Base-by-base conservation (phyloP, 2,329 filamentous ascomycete species). In the Bimuria novae-zelandiae region DNA sequence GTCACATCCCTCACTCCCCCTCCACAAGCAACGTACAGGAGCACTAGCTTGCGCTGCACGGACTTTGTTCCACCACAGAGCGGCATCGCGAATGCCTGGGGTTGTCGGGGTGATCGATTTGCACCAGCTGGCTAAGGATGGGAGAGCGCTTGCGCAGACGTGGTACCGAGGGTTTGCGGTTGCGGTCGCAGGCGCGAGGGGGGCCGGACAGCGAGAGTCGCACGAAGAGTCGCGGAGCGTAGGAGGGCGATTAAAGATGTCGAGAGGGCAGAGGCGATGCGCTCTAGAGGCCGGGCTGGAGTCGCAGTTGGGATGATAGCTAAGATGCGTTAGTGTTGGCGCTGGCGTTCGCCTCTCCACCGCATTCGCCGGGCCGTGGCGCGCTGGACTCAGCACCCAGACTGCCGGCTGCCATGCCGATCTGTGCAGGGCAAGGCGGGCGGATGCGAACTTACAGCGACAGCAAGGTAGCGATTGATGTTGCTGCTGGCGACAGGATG, bases 41-140 rank as follows among this genome's bases (percentile, higher is more conserved):
- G 84, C 70, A 97, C 92, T 79, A 97, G 89, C 87, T 97, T 97
- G 79, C 92, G 90, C 84, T 95, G 90, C 67, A 93, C 90, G 51
- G 90, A 92, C 80, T 95, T 80, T 54, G 75, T 76, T 63, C 77
- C 78, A 70, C 79, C 78, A 64, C 78, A 80, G 67, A 79, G 71
- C 63, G 75, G 75, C 78, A 80, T 74, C 49, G 63, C 66, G 64
- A 64, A 48, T 55, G 55, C 51, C 25, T 50, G 52, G 55, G 52
- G 57, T 41, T 39, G 50, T 33, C 49, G 55, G 55, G 60, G 64
- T 54, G 64, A 57, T 59, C 36, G 60, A 56, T 58, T 62, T 48
- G 65, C 63, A 49, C 49, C 48, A 63, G 62, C 50, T 64, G 60
- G 42, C 54, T 50, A 52, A 51, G 60, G 67, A 65, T 45, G 51